Conservation (phyloP, 2,329 filamentous ascomycete species). For the Epichloe festucae region DNA sequence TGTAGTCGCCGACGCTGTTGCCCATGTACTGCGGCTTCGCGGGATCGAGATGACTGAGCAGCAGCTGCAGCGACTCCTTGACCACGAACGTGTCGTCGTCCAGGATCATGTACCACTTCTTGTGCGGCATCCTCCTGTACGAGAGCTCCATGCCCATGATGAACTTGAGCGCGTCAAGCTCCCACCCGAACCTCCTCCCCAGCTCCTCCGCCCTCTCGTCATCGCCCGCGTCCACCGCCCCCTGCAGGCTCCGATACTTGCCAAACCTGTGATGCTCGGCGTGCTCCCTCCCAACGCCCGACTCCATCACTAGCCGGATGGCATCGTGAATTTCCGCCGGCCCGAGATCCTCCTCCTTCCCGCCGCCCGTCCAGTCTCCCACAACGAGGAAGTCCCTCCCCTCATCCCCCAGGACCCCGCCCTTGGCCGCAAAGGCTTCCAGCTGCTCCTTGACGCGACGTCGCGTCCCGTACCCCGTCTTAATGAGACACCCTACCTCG, state of each 20-base stretch:
- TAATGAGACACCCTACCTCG: slow-evolving; percentile 39
- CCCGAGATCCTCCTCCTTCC: slow-evolving; percentile 18
- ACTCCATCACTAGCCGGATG: slow-evolving; percentile 23
- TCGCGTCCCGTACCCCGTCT: slow-evolving; percentile 43
- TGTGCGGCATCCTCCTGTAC: slow-evolving; percentile 35
- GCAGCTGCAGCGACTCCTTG: slow-evolving; percentile 31
- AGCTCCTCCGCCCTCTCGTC: slow-evolving; percentile 24
- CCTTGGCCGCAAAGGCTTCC: slow-evolving; percentile 24
- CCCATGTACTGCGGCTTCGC: slow-evolving; percentile 36
- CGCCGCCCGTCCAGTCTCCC: slow-evolving; percentile 32
- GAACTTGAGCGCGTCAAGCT: slow-evolving; percentile 41
- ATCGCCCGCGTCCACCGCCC: slow-evolving; percentile 25
- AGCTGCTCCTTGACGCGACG: slow-evolving; percentile 34
- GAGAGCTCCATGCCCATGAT: slow-evolving; percentile 40
- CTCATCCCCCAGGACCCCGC: slow-evolving; percentile 22
- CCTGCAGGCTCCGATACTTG: slow-evolving; percentile 28
- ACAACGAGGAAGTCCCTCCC: slow-evolving; percentile 34
- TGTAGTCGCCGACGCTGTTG: slow-evolving; percentile 44
- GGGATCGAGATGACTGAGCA: slow-evolving; percentile 37
- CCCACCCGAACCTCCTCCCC: slow-evolving; percentile 31
- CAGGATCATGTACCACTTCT: slow-evolving; percentile 46
- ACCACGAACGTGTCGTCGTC: slow-evolving; percentile 47
- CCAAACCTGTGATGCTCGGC: slow-evolving; percentile 21
- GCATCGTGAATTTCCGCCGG: slow-evolving; percentile 28
- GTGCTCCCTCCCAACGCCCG: slow-evolving; percentile 15